Evolutionary conservation across 1,139 yeast species (phyloP), one percentile per base, ranked within the genome.

Genomic region (Candida glucosophila): DNA sequence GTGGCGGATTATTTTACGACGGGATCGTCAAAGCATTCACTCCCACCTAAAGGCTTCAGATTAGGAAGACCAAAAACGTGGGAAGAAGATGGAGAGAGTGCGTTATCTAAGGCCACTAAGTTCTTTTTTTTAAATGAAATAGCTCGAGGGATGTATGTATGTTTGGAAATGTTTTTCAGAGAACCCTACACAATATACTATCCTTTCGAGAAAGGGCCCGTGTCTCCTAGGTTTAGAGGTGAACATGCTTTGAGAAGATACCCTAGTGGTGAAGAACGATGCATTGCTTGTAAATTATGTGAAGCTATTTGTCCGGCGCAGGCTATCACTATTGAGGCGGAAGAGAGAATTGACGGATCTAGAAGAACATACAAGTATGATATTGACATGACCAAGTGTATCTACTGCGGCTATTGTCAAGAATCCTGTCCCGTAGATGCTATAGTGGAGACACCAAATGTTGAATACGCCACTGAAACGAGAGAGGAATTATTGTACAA

Each of bases 391-490:
- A 83, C 95, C 40, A 83, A 83, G 56, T 83, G 95, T 65, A 83
- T 83, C 48, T 83, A 78, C 65, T 83, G 95, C 59, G 95, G 95
- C 19, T 78, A 78, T 63, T 83, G 95, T 63, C 95, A 83, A 61
- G 95, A 83, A 53, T 75, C 86, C 33, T 83, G 95, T 61, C 95
- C 95, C 19, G 95, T 83, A 32, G 95, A 83, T 54, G 95, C 95
- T 28, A 83, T 83, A 59, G 95, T 83, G 26, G 95, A 83, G 59
- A 70, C 86, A 30, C 93, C 95, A 29, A 83, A 83, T 49, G 83
- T 75, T 28, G 95, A 83, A 58, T 83, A 81, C 58, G 67, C 86
- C 28, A 82, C 95, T 17, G 81, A 77, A 50, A 80, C 93, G 22
- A 78, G 93, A 58, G 95, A 83, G 57, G 95, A 83, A 56, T 63